phyloP scores from a whole-genome alignment of 805 yeast genomes.

The Danielia reshetovae region DNA sequence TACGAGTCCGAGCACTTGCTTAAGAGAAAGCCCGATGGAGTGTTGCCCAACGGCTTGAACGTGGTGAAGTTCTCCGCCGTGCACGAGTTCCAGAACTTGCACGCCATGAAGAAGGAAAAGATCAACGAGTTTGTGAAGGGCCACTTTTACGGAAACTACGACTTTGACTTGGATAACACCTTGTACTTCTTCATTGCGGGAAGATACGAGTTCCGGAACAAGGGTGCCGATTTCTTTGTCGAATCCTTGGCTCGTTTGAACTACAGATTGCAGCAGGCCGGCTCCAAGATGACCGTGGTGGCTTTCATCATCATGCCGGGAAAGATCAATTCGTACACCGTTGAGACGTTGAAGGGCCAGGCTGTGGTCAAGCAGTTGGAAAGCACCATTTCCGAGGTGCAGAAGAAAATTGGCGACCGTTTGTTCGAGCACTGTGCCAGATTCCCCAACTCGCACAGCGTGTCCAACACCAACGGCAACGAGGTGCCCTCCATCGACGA shows the following conservation, averaged over 20 bases:
- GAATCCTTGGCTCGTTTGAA: constrained; percentile 91
- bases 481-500: constrained; percentile 81
- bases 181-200: constrained; percentile 96
- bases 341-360: constrained; percentile 92
- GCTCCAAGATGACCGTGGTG: constrained; percentile 88
- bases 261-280: constrained; percentile 74
- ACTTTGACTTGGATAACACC: constrained; percentile 91
- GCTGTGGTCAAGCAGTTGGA: constrained; percentile 92
- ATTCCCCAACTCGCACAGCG: constrained; percentile 42
- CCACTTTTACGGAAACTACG: constrained; percentile 94
- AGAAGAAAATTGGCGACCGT: constrained; percentile 78
- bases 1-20: constrained; percentile 88
- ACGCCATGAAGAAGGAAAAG: constrained; percentile 85
- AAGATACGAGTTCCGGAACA: constrained; percentile 92
- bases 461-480: constrained; percentile 41
- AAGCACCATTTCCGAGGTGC: constrained; percentile 83
- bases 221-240: constrained; percentile 93
- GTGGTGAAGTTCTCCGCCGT: constrained; percentile 96
- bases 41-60: constrained; percentile 92
- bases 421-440: constrained; percentile 88
- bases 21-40: constrained; percentile 97
- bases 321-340: constrained; percentile 87
- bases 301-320: constrained; percentile 99
- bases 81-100: constrained; percentile 96
- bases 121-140: constrained; percentile 94